Base-by-base conservation (phyloP, 371 early-diverging fungal species). In the Mortierella sp. region DNA sequence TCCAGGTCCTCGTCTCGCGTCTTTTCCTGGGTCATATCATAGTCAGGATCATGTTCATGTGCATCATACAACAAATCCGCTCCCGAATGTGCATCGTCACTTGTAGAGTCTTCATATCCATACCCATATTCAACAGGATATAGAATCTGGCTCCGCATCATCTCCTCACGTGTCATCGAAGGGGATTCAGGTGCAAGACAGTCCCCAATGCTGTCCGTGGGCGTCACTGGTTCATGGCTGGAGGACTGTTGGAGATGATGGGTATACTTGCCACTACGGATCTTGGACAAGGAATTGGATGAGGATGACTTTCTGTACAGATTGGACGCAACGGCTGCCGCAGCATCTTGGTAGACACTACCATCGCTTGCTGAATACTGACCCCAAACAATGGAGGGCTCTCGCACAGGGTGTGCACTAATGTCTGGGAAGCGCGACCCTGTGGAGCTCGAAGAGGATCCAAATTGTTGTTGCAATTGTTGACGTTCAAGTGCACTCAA, bases 161-260 rank as follows among this genome's bases (percentile, higher is more conserved):
- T 37, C n/a, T 70, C 68, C 30, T 70, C 76, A 12, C 76, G 76
- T 1, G 76, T 66, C 60, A 70, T 67, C 15, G 70, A 58, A 1
- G 71, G 76, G 1, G 76, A 75, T 30, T 75, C 76, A 21, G 76
- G 76, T 19, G 76, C 52, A 46, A 75, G 76, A 37, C 47, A 75
- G 48, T 75, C 71, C 14, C 76, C 76, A 26, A 67, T 75, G n/a
- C 67, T 75, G 21, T 75, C 77, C 7, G 62, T 57, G 4, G 64
- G 62, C 0, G 65, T 64, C 19, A 48, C 72, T 0, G 58, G 59
- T 6, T 67, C 67, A 6, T 70, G 67, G 5, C 64, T 60, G 3
- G 71, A 70, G 7, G 64, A 64, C 2, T 65, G 60, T 18, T 66
- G 71, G 18, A 66, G 77, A 45, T 71, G 77, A 37, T 75, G 76